Conservation (phyloP, 164 flowering plant genomes). For the Protea cynaroides region DNA sequence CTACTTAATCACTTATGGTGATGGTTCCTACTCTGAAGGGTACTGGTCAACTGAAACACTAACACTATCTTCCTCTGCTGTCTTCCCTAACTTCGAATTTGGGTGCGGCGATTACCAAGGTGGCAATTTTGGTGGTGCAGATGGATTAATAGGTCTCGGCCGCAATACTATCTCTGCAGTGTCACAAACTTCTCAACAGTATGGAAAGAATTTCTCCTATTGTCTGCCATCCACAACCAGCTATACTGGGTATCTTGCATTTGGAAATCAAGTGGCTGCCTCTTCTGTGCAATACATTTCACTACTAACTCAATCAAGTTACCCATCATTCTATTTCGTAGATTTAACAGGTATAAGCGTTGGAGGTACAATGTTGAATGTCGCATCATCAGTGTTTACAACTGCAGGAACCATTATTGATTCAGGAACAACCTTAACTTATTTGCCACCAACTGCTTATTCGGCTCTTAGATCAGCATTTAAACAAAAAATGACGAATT, state of each 20-base stretch:
- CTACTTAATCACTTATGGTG: constrained; percentile 50
- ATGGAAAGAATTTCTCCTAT: constrained; percentile 11
- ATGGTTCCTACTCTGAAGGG: constrained; percentile 41
- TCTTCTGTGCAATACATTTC: constrained; percentile 9
- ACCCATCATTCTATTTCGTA: constrained; percentile 15
- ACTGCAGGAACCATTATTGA: constrained; percentile 29
- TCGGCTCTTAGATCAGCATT: constrained; percentile 23
- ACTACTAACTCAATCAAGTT: background rate
- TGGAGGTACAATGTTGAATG: background rate
- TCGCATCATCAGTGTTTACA: background rate
- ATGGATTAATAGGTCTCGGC: constrained; percentile 52
- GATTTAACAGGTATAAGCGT: constrained; percentile 11
- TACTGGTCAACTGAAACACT: constrained; percentile 33
- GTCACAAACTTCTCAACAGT: background rate
- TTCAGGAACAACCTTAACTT: constrained; percentile 45
- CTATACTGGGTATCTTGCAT: constrained; percentile 8
- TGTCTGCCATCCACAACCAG: constrained; percentile 17
- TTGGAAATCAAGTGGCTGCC: constrained; percentile 7
- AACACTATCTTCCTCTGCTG: constrained; percentile 21
- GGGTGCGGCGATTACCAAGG: constrained; percentile 58
- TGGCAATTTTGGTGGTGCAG: constrained; percentile 37
- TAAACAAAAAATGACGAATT: constrained; percentile 17
- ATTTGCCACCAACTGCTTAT: constrained; percentile 32
- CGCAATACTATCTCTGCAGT: constrained; percentile 27
- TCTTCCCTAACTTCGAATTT: constrained; percentile 27